phyloP scores from a whole-genome alignment of 2,329 filamentous ascomycete genomes.

The Xylariaceae sp. region DNA sequence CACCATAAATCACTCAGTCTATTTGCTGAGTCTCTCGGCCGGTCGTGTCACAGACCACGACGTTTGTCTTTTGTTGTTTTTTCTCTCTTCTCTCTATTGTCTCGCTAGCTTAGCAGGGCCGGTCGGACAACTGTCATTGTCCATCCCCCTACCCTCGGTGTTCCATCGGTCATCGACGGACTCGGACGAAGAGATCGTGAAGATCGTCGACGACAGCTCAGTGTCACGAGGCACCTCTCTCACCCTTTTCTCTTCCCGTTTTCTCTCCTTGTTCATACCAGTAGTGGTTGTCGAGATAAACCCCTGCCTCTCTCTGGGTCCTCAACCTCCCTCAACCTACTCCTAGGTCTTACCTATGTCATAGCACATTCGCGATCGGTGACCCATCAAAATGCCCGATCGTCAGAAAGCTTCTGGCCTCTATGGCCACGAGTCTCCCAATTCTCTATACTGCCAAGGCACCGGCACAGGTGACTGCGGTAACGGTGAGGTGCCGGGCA shows the following conservation, averaged over 20 bases:
- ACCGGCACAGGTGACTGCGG: constrained; percentile 21
- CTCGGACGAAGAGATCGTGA: background rate
- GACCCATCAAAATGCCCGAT: constrained; percentile 33
- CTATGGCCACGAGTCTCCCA: constrained; percentile 42
- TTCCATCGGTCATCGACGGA: background rate
- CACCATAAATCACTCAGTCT: background rate
- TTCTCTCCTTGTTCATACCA: constrained; percentile 10
- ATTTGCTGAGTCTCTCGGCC: background rate
- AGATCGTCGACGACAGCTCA: constrained; percentile 8
- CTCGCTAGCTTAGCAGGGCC: background rate
- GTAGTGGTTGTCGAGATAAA: constrained; percentile 9
- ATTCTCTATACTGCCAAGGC: constrained; percentile 29
- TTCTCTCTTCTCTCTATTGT: background rate
- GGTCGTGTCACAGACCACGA: background rate
- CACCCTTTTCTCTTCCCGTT: background rate
- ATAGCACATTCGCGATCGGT: constrained; percentile 34
- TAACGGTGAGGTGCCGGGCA: constrained; percentile 10
- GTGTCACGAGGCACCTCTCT: constrained; percentile 5
- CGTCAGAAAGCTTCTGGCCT: constrained; percentile 37
- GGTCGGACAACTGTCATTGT: background rate
- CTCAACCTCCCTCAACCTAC: constrained; percentile 9
- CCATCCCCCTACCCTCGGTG: constrained; percentile 3
- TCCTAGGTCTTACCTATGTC: constrained; percentile 29
- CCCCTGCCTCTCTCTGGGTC: constrained; percentile 2
- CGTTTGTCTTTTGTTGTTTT: background rate